phyloP scores from a whole-genome alignment of 208 protist genomes.

The Leishmania braziliensis region DNA sequence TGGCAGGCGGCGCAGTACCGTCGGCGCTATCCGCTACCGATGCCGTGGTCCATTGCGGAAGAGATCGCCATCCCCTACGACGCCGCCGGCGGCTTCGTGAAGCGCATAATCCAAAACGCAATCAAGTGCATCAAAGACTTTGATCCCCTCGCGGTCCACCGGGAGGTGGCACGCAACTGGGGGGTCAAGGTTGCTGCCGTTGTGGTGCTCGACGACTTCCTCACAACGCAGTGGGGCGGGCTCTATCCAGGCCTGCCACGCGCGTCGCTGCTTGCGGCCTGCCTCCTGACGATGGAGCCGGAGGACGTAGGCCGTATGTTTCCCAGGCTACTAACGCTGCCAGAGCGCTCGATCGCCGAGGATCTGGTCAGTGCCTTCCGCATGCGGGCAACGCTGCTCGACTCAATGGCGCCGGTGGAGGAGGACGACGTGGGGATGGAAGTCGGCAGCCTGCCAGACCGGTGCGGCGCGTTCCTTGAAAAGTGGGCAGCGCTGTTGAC shows the following conservation, averaged over 20 bases:
- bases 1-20: conserved; percentile 58
- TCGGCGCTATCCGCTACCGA: conserved; percentile 44
- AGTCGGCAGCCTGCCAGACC: conserved; percentile 6
- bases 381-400: conserved; percentile 35
- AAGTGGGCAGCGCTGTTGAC: conserved; percentile 40
- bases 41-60: conserved; percentile 60
- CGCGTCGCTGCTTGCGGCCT: conserved; percentile 65
- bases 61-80: conserved; percentile 69
- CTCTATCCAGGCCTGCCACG: conserved; percentile 69
- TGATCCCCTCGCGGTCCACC: conserved; percentile 60
- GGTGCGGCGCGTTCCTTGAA: conserved; percentile 26
- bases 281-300: conserved; percentile 78
- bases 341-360: conserved; percentile 55
- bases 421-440: background rate
- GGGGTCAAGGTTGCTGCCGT: conserved; percentile 81
- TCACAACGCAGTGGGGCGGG: conserved; percentile 49
- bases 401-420: background rate
- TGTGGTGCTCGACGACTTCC: conserved; percentile 70
- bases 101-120: conserved; percentile 70
- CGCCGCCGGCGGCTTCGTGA: conserved; percentile 58
- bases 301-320: conserved; percentile 80
- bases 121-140: conserved; percentile 50
- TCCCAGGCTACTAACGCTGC: conserved; percentile 37
- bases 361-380: conserved; percentile 83
- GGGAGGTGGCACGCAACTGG: conserved; percentile 80